phyloP scores from a whole-genome alignment of 2,329 filamentous ascomycete genomes.

The Ophiostoma novo-ulmi region DNA sequence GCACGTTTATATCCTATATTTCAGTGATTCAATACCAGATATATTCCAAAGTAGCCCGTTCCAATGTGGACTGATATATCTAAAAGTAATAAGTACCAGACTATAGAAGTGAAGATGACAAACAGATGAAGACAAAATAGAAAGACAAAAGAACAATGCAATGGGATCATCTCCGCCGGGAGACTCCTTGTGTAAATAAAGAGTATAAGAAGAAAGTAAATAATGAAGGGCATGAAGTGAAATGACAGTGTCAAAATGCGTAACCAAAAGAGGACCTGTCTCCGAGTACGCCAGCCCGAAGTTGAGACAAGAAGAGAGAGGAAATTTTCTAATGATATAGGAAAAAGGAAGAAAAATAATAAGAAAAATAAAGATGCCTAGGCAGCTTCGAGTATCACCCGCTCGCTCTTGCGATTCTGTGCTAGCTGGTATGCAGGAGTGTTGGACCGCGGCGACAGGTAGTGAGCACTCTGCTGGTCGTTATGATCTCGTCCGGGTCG shows the following conservation, averaged over 20 bases:
- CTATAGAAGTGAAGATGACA: not conserved
- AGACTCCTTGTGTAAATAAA: not conserved
- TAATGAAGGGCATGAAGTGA: not conserved
- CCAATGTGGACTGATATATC: not conserved
- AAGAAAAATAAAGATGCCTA: not conserved
- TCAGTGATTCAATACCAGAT: not conserved
- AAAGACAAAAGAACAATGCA: not conserved
- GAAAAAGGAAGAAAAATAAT: constrained; percentile 9
- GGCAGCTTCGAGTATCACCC: constrained; percentile 33
- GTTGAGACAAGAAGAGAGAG: not conserved
- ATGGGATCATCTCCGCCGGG: not conserved
- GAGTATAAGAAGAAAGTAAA: not conserved
- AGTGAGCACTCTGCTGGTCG: constrained; percentile 13
- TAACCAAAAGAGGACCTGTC: not conserved
- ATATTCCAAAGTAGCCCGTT: not conserved
- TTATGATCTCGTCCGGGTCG: not conserved
- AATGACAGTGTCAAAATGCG: not conserved
- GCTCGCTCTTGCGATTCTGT: constrained; percentile 49
- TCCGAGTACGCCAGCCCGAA: not conserved
- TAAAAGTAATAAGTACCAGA: constrained; percentile 1
- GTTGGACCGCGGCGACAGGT: constrained; percentile 29
- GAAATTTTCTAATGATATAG: constrained; percentile 4
- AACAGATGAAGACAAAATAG: not conserved
- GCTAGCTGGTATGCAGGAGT: constrained; percentile 30
- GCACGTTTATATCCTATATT: not conserved